phyloP scores from a whole-genome alignment of 192 early-diverging fungal genomes.

The Coemansia sp. region DNA sequence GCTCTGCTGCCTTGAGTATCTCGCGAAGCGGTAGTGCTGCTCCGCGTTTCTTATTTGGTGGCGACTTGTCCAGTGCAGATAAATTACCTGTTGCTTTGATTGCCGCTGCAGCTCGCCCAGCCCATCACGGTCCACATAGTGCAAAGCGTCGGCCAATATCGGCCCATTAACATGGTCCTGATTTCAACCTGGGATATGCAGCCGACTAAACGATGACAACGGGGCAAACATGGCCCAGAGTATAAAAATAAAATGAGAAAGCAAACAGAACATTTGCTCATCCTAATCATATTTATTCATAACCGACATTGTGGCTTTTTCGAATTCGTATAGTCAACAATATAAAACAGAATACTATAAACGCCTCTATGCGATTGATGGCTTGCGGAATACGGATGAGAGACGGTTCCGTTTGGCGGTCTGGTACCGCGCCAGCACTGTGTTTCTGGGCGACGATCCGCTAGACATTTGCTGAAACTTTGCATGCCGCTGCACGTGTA shows the following conservation, averaged over 20 bases:
- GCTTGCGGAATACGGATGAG: constrained; percentile 30
- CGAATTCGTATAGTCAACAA: not conserved
- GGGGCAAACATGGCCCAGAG: not conserved
- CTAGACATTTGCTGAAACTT: not conserved
- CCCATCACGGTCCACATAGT: not conserved
- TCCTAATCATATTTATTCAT: too few relatives aligned
- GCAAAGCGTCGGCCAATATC: constrained; percentile 3
- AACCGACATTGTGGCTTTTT: too few relatives aligned
- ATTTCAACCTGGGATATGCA: not conserved
- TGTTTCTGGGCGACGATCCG: not conserved
- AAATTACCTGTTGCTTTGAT: constrained; percentile 21
- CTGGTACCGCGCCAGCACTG: constrained; percentile 20
- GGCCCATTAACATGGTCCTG: constrained; percentile 1
- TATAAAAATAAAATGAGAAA: not conserved
- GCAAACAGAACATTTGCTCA: not conserved
- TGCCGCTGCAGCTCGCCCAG: constrained; percentile 27
- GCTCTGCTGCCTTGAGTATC: not conserved
- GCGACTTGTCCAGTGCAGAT: not conserved
- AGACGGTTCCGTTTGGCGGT: constrained; percentile 27
- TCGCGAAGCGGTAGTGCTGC: constrained; percentile 15
- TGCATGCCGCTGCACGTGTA: constrained; percentile 15
- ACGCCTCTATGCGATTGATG: not conserved
- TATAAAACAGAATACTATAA: not conserved
- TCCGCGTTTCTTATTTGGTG: not conserved
- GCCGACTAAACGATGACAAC: not conserved